Base-by-base conservation (phyloP, 495 filamentous ascomycete species). In the Parathielavia hyrcaniae region DNA sequence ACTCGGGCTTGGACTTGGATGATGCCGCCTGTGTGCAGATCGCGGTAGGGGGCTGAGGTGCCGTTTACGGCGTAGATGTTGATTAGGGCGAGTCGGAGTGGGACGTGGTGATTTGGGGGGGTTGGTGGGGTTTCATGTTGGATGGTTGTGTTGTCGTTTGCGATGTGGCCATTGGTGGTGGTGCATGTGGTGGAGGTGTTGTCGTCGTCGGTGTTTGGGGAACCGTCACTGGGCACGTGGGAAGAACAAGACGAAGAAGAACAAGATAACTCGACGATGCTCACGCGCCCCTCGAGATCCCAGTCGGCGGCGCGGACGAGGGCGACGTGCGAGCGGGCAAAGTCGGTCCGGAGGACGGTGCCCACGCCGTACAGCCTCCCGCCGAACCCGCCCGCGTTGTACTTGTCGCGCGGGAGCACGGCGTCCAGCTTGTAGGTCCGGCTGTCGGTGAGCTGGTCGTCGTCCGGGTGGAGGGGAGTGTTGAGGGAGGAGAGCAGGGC, bases 51-150 rank as follows among this genome's bases (percentile, higher is more conserved):
- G 43, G 71, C 68, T 1, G 68, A 58, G 3, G 80, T 82, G 17
- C 80, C 80, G 59, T 81, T 82, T 35, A 78, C 71, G 40, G 76
- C 77, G 63, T 82, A 82, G 53, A 80, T 63, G 55, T 80, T 79
- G 41, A 77, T 61, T 12, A 83, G 55, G 0, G 72, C 69, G 0
- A 78, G 44, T 1, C n/a, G 70, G 67, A 5, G 17, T 43, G 20
- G 10, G 14, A n/a, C 11, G n/a, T 43, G 9, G 13, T 43, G 40
- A 13, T 7, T n/a, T 43, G 6, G 12, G 23, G 35, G 26, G 2
- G 26, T 2, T 30, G 26, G 26, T 30, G 26, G 3, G 2, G 26
- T 30, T 23, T 11, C 20, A n/a, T 30, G 19, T 17, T n/a, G n/a
- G 45, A 16, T n/a, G 26, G 30, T n/a, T 38, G n/a, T 46, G 34